These are phyloP conservation scores for Chlorella sp. DNA, from an alignment of 139 green algal species.

Conservation along the genomic window DNA sequence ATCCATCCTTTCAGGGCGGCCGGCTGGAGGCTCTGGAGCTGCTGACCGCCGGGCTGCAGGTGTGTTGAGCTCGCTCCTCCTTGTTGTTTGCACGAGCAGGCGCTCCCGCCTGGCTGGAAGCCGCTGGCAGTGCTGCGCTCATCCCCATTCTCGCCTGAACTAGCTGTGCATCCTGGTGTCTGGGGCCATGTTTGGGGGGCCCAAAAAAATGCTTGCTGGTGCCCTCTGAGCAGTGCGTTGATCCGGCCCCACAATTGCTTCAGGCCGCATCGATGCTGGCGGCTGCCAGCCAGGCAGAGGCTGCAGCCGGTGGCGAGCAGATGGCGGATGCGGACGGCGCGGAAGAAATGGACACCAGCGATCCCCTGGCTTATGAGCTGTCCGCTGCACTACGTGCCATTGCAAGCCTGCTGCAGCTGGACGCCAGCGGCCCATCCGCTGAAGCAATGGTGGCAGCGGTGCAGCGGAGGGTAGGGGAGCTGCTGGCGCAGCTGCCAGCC, in stretches of 20 bases:
- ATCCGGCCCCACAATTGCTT: too few relatives aligned
- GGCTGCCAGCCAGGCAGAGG: background rate
- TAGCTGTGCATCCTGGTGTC: too few relatives aligned
- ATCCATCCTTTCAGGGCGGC: background rate
- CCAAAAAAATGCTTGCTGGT: too few relatives aligned
- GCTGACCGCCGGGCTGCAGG: background rate
- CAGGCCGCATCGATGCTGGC: constrained; percentile 6
- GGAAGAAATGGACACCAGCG: background rate
- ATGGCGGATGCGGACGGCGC: background rate
- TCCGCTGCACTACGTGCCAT: constrained; percentile 37
- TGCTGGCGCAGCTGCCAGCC: constrained; percentile 42
- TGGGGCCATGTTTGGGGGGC: too few relatives aligned
- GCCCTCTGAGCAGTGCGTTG: too few relatives aligned
- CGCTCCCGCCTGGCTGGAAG: too few relatives aligned
- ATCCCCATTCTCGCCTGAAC: too few relatives aligned
- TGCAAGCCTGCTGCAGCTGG: constrained; percentile 22
- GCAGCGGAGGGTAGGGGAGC: background rate
- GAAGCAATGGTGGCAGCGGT: constrained; percentile 7
- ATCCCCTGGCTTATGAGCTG: constrained; percentile 17
- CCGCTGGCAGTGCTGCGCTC: too few relatives aligned
- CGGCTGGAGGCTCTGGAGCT: constrained; percentile 33
- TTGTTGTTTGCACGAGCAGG: too few relatives aligned
- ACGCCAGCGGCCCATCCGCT: background rate
- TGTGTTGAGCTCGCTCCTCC: too few relatives aligned
- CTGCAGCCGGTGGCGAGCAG: background rate